Percentiles rank a stretch among this genome's conserved stretches.
Evolutionary conservation across 768 basidiomycete species (phyloP).

Genomic region (Amanita fuliginea): DNA sequence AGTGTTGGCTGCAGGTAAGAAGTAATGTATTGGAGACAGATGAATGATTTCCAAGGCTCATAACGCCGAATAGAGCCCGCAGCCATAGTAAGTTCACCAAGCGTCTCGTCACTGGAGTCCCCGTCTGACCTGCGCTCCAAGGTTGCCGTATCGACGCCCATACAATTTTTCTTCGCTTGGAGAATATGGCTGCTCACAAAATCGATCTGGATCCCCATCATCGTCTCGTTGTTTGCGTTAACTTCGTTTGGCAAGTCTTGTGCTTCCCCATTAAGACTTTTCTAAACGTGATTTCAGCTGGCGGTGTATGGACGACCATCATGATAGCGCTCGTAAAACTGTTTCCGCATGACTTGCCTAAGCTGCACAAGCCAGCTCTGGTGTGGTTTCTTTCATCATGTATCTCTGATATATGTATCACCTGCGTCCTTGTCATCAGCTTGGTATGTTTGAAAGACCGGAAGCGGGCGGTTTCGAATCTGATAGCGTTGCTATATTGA

Average conservation of each 20-base stretch:
- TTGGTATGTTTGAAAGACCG: conserved; percentile 19
- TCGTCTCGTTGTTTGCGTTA: conserved; percentile 23
- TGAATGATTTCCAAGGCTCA: not conserved
- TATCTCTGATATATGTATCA: conserved; percentile 30
- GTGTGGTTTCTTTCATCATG: conserved; percentile 34
- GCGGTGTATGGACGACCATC: conserved; percentile 30
- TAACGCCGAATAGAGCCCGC: conserved; percentile 18
- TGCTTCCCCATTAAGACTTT: not conserved
- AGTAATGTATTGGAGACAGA: not conserved
- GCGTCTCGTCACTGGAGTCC: not conserved
- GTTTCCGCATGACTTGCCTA: conserved; percentile 26
- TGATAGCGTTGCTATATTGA: not conserved
- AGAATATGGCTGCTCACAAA: conserved; percentile 30
- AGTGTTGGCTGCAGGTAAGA: conserved; percentile 19
- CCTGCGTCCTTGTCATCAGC: conserved; percentile 23
- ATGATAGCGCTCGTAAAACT: conserved; percentile 22
- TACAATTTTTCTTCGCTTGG: conserved; percentile 37
- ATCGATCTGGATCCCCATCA: conserved; percentile 20
- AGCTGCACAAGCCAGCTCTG: conserved; percentile 32
- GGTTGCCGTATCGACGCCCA: conserved; percentile 34
- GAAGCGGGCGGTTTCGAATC: not conserved
- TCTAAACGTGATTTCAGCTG: conserved; percentile 15
- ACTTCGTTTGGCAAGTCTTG: conserved; percentile 21
- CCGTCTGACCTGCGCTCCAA: conserved; percentile 6
- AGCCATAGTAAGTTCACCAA: conserved; percentile 15